These are phyloP conservation scores for Dactylellina drechsleri DNA, from an alignment of 2,329 filamentous ascomycete genomes.

Conservation along the genomic window DNA sequence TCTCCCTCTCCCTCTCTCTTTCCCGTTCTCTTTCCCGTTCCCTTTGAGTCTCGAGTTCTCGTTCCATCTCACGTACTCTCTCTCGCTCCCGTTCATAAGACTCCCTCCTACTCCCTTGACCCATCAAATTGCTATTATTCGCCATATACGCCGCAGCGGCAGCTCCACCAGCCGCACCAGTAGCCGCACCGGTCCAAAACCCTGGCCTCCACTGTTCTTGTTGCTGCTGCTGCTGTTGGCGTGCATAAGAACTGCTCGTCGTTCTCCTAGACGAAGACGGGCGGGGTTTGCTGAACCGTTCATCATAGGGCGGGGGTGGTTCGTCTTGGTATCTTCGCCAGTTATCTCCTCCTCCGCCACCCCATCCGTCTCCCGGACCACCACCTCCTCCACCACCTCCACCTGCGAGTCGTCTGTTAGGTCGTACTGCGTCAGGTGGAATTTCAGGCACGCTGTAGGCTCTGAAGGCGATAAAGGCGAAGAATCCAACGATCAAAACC, in stretches of 20 bases:
- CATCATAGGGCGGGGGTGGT: conserved; percentile 45
- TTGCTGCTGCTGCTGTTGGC: conserved; percentile 20
- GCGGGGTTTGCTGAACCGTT: conserved; percentile 27
- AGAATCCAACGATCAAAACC: conserved; percentile 42
- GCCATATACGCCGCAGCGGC: conserved; percentile 29
- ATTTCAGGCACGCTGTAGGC: conserved; percentile 40
- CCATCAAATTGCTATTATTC: conserved; percentile 21
- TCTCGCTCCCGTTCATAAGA: conserved; percentile 23
- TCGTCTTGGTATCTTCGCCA: conserved; percentile 50
- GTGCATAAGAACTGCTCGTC: conserved; percentile 12
- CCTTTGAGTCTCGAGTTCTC: conserved; percentile 2
- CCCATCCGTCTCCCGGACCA: conserved; percentile 43
- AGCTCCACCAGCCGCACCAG: conserved; percentile 41
- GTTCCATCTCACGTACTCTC: conserved; percentile 14
- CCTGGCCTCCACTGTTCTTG: conserved; percentile 47
- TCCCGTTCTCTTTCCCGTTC: conserved; percentile 18
- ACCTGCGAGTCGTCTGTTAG: conserved; percentile 12
- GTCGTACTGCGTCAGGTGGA: conserved; percentile 30
- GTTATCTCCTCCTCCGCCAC: conserved; percentile 33
- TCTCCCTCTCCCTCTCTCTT: conserved; percentile 12
- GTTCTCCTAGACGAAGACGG: conserved; percentile 33
- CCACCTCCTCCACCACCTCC: conserved; percentile 32
- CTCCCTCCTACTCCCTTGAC: conserved; percentile 24
- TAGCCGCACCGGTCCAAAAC: conserved; percentile 53
- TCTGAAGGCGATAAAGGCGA: conserved; percentile 47